A percentile compares a stretch with the other conserved stretches of the same genome.
Evolutionary conservation across 2,329 filamentous ascomycete species (phyloP).

Genomic region (Plenodomus biglobosus): DNA sequence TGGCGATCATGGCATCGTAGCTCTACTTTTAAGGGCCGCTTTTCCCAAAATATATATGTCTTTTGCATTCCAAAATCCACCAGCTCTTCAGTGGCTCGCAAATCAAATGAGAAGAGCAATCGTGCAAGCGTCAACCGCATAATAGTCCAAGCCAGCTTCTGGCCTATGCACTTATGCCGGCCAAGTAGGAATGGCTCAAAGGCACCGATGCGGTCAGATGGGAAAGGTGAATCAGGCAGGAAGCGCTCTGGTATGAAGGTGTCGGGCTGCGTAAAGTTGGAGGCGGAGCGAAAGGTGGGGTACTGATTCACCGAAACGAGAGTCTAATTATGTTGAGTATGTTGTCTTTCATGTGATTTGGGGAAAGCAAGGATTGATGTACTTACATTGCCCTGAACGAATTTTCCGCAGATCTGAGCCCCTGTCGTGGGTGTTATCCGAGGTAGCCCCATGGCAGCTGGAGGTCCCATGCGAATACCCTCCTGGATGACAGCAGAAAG

Average conservation of each 20-base stretch:
- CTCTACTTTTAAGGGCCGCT: too few species aligned
- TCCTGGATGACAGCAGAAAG: conserved; percentile 44
- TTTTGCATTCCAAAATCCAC: too few species aligned
- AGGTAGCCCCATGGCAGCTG: conserved; percentile 20
- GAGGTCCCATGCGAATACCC: conserved; percentile 36
- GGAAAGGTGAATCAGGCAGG: conserved; percentile 5
- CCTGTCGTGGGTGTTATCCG: conserved; percentile 26
- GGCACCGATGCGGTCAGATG: too few species aligned
- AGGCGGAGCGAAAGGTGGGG: conserved; percentile 25
- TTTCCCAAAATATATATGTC: too few species aligned
- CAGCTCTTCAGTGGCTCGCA: too few species aligned
- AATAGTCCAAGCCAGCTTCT: too few species aligned
- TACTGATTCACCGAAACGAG: conserved; percentile 36
- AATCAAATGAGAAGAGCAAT: too few species aligned
- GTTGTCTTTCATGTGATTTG: too few species aligned
- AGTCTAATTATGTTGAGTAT: conserved; percentile 16
- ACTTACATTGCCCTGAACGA: conserved; percentile 27
- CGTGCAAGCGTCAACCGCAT: too few species aligned
- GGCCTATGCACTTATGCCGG: too few species aligned
- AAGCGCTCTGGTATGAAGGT: conserved; percentile 42
- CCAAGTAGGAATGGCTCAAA: too few species aligned
- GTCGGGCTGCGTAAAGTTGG: conserved; percentile 34
- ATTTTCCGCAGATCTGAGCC: conserved; percentile 23
- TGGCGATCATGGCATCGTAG: too few species aligned
- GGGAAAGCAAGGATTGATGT: not conserved